These are phyloP conservation scores for Trichophyton rubrum DNA, from an alignment of 2,329 filamentous ascomycete species.

Conservation along the genomic window DNA sequence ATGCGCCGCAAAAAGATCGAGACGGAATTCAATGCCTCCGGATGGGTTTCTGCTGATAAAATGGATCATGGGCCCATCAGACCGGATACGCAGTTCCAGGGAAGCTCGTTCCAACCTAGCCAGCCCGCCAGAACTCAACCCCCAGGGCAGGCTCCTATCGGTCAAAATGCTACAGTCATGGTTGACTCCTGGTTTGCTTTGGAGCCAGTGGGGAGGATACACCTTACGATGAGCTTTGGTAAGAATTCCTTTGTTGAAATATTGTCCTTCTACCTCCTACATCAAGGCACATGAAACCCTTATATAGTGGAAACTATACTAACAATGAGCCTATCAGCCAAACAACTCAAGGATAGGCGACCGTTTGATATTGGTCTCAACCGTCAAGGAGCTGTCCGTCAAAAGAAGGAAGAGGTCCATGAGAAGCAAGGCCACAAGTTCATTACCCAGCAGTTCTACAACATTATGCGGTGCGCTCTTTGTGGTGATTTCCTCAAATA, in stretches of 20 bases:
- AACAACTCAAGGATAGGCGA: constrained; percentile 71
- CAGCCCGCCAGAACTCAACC: constrained; percentile 17
- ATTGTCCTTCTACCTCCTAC: not conserved
- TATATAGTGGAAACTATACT: constrained; percentile 9
- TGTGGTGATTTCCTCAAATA: constrained; percentile 98
- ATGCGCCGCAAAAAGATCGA: constrained; percentile 96
- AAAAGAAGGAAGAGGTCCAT: constrained; percentile 95
- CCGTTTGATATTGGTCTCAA: constrained; percentile 81
- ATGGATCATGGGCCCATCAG: constrained; percentile 55
- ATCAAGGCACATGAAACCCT: not conserved
- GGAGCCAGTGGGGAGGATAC: constrained; percentile 84
- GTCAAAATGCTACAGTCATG: constrained; percentile 27
- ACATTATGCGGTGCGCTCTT: constrained; percentile 98
- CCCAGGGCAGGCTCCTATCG: constrained; percentile 9
- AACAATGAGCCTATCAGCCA: constrained; percentile 39
- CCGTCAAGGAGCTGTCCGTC: constrained; percentile 88
- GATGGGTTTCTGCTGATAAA: constrained; percentile 94
- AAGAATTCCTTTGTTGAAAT: constrained; percentile 16
- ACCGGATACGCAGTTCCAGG: constrained; percentile 43
- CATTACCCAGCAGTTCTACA: constrained; percentile 97
- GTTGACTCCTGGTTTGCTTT: constrained; percentile 96
- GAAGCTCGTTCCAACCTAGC: constrained; percentile 22
- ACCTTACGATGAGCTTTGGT: constrained; percentile 78
- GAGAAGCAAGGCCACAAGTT: constrained; percentile 99
- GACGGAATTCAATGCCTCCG: constrained; percentile 82